Evolutionary conservation across 805 yeast species (phyloP), one percentile per base, ranked within the genome.

Genomic region (Dipodascopsis tothii): DNA sequence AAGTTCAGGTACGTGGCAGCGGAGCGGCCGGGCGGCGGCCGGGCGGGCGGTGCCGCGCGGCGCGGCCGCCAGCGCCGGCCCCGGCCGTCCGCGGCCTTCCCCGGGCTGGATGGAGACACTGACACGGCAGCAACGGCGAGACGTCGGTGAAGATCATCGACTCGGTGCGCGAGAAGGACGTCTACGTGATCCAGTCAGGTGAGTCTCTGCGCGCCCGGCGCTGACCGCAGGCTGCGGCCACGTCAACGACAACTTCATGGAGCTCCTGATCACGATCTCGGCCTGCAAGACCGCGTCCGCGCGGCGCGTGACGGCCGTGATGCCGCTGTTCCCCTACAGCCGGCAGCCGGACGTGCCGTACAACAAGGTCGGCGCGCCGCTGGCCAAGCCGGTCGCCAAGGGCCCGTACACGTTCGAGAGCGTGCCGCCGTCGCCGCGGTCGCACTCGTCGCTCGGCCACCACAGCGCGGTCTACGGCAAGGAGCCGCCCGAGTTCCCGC

Each of bases 151-250:
- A 81, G 44, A 77, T 92, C 44, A 73, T 74, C 43, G 94, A 87
- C 57, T 83, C 95, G 9, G 97, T 92, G 20, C 74, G 99, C 59
- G 97, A 88, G 54, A 92, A 92, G 64, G 96, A 92, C 61, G 97
- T 92, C 4, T 92, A 82, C 59, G 87, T 87, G 35, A 73, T 88
- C 39, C 96, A 87, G 63, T 73, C 80, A 33, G 60, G 59, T 50
- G 42, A 18, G 68, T 44, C 17, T 5, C 4, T 11, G 35, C 7
- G 9, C 7, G 35, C 7, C 14, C 9, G 7, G 17, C 35, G 35
- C 3, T 21, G 21, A 28, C 16, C 16, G 7, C 38, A 21, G 94
- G 94, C 5, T 80, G 88, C 55, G 95, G 94, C 6, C 77, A 81
- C 56, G 95, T 86, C 35, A 88, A 87, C 60, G 95, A 87, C 63